A percentile compares a stretch with the other conserved stretches of the same genome.
phyloP scores from a whole-genome alignment of 345 rosid species.

The Pistacia atlantica region DNA sequence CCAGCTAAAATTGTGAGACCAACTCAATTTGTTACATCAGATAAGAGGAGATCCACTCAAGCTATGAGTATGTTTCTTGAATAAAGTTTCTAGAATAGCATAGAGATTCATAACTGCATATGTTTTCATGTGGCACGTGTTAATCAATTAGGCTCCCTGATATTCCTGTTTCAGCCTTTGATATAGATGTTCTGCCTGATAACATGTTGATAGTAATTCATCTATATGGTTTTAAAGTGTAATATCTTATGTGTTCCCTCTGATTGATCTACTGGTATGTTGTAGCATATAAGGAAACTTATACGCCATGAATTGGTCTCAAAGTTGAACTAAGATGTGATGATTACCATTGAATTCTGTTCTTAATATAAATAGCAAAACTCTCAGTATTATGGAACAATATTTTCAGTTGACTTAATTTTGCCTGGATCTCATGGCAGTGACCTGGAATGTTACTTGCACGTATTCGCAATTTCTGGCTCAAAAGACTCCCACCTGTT shows the following conservation, averaged over 20 bases:
- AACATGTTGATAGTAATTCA: not conserved
- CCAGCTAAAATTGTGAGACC: constrained; percentile 74
- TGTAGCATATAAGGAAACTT: not conserved
- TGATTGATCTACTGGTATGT: not conserved
- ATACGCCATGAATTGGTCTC: not conserved
- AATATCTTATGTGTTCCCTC: not conserved
- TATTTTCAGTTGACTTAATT: constrained; percentile 13
- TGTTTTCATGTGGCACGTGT: not conserved
- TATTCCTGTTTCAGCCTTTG: not conserved
- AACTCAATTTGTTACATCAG: constrained; percentile 58
- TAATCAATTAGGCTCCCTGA: not conserved
- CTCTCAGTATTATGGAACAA: not conserved
- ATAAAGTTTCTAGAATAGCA: constrained; percentile 3
- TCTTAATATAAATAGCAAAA: not conserved
- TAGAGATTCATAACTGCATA: not conserved
- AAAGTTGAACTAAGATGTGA: not conserved
- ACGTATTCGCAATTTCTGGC: constrained; percentile 88
- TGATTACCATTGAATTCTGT: not conserved
- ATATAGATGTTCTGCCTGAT: not conserved
- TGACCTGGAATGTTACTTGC: constrained; percentile 99
- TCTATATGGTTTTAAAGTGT: not conserved
- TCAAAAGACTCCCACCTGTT: constrained; percentile 84
- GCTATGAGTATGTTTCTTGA: constrained; percentile 79
- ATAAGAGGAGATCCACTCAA: constrained; percentile 82
- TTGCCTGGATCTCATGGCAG: constrained; percentile 40